Base-by-base conservation (phyloP, 1,284 basidiomycete genomes). In the Phellinidium pouzarii region DNA sequence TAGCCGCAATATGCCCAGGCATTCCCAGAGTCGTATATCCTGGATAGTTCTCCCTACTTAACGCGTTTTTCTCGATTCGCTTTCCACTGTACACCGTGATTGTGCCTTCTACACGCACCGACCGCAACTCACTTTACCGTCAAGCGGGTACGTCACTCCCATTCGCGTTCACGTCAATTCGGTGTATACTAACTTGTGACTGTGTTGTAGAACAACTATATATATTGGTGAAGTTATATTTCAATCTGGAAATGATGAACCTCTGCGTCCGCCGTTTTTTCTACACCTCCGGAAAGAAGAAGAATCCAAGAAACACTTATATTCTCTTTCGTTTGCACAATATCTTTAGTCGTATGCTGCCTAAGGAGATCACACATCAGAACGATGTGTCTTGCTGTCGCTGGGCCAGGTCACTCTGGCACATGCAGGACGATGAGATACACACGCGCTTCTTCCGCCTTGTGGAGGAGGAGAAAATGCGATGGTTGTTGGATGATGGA, bases 71-170 rank as follows among this genome's bases (percentile, higher is more conserved):
- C 19, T 2, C 37, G 14, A 46, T 23, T 11, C 43, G 8, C 43
- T 5, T n/a, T n/a, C n/a, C 9, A 44, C 17, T 25, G 4, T 12
- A 7, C 6, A 5, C 43, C 11, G 9, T 29, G 22, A 42, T 14
- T n/a, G 43, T 50, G 48, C 48, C 48, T 50, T 38, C 48, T 50
- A 50, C 43, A 19, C 48, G 48, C 20, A 42, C 40, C 38, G 25
- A 42, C 27, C 19, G 6, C n/a, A 12, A 38, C 26, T 23, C 26
- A 17, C 38, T 42, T 42, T 40, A 50, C 29, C 29, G n/a, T 11
- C 26, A 46, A 7, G 31, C 31, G n/a, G 48, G 48, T 50, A 42
- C 17, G 48, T 29, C 19, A 7, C 2, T 3, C 31, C 7, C 31
- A 3, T n/a, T n/a, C n/a, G n/a, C 22, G 20, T 23, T 25, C 17